Conservation (phyloP, 2,329 filamentous ascomycete genomes). For the Colletotrichum magnum region DNA sequence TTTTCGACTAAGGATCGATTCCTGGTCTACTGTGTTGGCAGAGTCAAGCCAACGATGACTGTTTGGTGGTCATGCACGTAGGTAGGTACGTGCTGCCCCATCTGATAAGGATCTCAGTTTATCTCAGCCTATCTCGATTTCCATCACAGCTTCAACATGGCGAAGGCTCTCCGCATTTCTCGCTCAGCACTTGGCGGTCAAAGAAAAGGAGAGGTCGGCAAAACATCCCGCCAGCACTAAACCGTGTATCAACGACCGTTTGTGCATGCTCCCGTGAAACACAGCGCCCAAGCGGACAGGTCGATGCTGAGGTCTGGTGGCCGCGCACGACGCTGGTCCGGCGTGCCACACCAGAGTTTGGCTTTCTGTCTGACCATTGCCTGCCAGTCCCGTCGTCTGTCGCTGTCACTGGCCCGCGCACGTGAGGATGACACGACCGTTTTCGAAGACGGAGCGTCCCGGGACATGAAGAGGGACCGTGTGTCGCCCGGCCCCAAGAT, state of each 20-base stretch:
- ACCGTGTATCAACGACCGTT: not conserved
- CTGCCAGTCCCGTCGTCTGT: constrained; percentile 4
- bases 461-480: constrained; percentile 8
- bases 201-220: no score
- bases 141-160: no score
- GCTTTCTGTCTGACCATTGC: constrained; percentile 10
- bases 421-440: not conserved
- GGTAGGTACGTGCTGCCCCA: no score
- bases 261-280: constrained; percentile 23
- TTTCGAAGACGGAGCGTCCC: not conserved
- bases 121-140: no score
- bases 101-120: no score
- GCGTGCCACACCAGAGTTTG: not conserved
- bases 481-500: constrained; percentile 2
- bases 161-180: not conserved
- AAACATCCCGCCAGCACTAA: not conserved
- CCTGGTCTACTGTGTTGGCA: no score
- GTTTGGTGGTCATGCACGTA: no score
- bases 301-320: constrained; percentile 6
- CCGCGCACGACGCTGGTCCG: constrained; percentile 7
- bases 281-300: constrained; percentile 9
- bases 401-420: not conserved
- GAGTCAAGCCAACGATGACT: no score
- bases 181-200: no score
- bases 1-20: no score